These are phyloP conservation scores for Sarocladium brachiariae DNA, from an alignment of 2,329 filamentous ascomycete species.

Conservation along the genomic window DNA sequence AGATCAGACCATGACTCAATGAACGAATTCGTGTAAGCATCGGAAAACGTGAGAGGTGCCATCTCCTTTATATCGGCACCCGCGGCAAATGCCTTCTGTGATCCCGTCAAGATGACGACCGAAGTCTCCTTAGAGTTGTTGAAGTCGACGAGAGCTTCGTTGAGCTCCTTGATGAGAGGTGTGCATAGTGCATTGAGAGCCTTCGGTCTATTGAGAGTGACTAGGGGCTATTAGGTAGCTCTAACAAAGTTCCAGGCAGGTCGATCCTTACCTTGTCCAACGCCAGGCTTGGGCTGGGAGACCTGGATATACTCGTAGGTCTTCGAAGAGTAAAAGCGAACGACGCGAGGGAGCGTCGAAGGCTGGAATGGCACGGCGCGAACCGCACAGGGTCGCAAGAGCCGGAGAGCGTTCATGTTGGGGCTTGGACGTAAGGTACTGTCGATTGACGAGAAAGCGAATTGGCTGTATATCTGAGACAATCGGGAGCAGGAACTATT, in stretches of 20 bases:
- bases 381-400: constrained; percentile 50
- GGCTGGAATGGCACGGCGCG: constrained; percentile 40
- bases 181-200: constrained; percentile 91
- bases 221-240: constrained; percentile 37
- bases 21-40: constrained; percentile 84
- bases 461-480: too few relatives aligned
- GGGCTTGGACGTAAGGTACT: background rate
- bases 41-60: constrained; percentile 81
- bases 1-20: constrained; percentile 92
- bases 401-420: constrained; percentile 48
- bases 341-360: constrained; percentile 48
- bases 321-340: constrained; percentile 45
- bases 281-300: constrained; percentile 77
- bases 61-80: constrained; percentile 99
- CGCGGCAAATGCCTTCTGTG: constrained; percentile 83
- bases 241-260: background rate
- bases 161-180: constrained; percentile 84
- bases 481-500: too few relatives aligned
- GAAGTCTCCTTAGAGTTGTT: constrained; percentile 63
- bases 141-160: constrained; percentile 65
- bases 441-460: background rate
- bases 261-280: constrained; percentile 66
- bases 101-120: constrained; percentile 82
- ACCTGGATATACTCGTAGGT: constrained; percentile 77
- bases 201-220: constrained; percentile 90